Base-by-base conservation (phyloP, 1,284 basidiomycete species). In the Moesziomyces sp. region DNA sequence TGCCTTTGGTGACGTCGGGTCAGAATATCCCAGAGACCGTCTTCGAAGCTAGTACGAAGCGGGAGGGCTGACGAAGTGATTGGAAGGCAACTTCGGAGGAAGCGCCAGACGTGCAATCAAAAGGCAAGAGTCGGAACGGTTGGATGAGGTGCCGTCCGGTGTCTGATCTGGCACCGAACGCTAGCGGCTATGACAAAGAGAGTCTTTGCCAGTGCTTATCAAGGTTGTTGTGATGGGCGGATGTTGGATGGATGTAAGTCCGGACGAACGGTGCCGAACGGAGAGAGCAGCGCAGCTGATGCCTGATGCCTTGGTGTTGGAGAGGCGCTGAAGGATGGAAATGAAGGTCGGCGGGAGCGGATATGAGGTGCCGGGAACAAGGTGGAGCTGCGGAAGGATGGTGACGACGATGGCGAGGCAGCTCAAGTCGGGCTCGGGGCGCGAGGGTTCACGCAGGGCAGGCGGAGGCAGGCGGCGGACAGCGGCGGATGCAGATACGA, bases 11-110 rank as follows among this genome's bases (percentile, higher is more conserved):
- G 46, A 45, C 43, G 50, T 57, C 50, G 46, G 46, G 58, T 52
- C 64, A 60, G 64, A 67, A 60, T 57, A 52, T 60, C 58, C 64
- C 64, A 46, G 9, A 28, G 5, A 38, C 13, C 21, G 42, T 46
- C 43, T 46, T 42, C 64, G 46, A 67, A 26, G 53, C 54, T 47
- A 42, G 49, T 40, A 40, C 30, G 58, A 40, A 49, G 44, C 53
- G 43, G 50, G 26, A 60, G 64, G 46, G 64, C 58, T 60, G 64
- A 53, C 53, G 43, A 49, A 9, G 11, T 11, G n/a, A 30, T 38
- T 16, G 47, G 42, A 42, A 48, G 58, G 58, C 53, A 24, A 30
- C 28, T 48, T 21, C n/a, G 23, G 11, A 46, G 19, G 28, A 46
- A 50, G 33, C 44, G 44, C 49, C 38, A 21, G 46, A 51, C 52